A percentile compares a stretch with the other conserved stretches of the same genome.
Evolutionary conservation across 768 basidiomycete genomes (phyloP).

Genomic region (Mycena filopes): DNA sequence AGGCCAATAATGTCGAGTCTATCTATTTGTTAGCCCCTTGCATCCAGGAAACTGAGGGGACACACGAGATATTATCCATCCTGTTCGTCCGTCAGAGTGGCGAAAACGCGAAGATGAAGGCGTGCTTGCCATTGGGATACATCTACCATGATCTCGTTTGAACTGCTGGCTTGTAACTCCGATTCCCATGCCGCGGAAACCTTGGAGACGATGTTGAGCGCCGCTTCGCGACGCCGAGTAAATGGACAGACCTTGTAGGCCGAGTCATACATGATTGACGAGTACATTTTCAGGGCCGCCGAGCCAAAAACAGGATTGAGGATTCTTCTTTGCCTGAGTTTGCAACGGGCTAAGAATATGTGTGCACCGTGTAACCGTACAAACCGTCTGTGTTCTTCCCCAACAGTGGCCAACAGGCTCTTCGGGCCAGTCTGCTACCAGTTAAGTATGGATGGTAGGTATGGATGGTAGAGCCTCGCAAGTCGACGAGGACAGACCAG

Average conservation of each 20-base stretch:
- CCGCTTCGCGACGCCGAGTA: background rate
- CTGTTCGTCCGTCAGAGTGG: constrained; percentile 5
- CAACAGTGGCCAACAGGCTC: background rate
- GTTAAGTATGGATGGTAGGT: too few relatives aligned
- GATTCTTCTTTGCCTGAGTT: constrained; percentile 37
- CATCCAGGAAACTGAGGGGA: background rate
- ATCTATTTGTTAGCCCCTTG: background rate
- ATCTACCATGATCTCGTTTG: constrained; percentile 10
- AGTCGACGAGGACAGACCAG: constrained; percentile 19
- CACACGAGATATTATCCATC: constrained; percentile 19
- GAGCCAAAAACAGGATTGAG: constrained; percentile 44
- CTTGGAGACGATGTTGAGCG: background rate
- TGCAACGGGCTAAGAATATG: background rate
- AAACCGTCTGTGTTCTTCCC: background rate
- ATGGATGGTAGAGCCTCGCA: too few relatives aligned
- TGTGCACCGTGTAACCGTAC: background rate
- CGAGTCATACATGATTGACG: constrained; percentile 42
- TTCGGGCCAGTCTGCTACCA: constrained; percentile 6
- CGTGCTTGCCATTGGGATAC: constrained; percentile 16
- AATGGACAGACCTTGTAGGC: constrained; percentile 42
- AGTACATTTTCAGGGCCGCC: constrained; percentile 39
- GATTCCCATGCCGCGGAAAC: constrained; percentile 16
- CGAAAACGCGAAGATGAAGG: background rate
- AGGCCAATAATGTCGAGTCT: constrained; percentile 54
- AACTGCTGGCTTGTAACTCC: constrained; percentile 2